Evolutionary conservation across 2,329 filamentous ascomycete species (phyloP), one percentile per base, ranked within the genome.

Genomic region (Bipolaris cookei): DNA sequence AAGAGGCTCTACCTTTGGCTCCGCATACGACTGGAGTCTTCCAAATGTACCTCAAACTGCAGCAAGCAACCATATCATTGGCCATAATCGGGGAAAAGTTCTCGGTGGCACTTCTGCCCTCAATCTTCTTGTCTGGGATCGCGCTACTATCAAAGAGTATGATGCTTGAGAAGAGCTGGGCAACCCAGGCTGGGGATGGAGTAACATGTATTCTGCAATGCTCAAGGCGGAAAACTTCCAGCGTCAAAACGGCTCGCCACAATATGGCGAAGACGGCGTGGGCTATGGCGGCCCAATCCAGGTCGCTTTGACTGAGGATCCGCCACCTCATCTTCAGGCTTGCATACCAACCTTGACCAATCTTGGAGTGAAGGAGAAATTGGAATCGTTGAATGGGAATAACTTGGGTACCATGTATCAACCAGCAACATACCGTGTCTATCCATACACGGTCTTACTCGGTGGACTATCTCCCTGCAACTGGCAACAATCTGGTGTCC

Each of bases 81-180:
- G n/a, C 41, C 57, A 60, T 21, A 58, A 55, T 10, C 63, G 64
- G 11, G 68, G 67, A 8, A 66, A 63, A 25, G 70, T 70, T 1
- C 69, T 77, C 2, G 75, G 75, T 32, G 76, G 76, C 2, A 70
- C 73, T 13, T 68, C 65, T 16, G 70, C 69, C 3, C 59, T 77
- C 34, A 77, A 78, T 54, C 67, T 73, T 10, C 70, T 78, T 63
- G 60, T 65, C 20, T 76, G 71, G 59, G 70, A 75, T 16, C 65
- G 76, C 8, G 76, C 65, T 3, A 63, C 61, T n/a, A 58, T 65
- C 14, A 67, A 61, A 3, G 74, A 76, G 50, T 77, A 75, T 49
- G 81, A 88, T 69, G 78, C 78, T 1, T 88, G 86, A 85, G 81
- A 80, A 50, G 71, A 77, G 23, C 71, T 88, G 11, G 85, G 85